Base-by-base conservation (phyloP, 2,329 filamentous ascomycete species). In the Fusarium fracticaudum region DNA sequence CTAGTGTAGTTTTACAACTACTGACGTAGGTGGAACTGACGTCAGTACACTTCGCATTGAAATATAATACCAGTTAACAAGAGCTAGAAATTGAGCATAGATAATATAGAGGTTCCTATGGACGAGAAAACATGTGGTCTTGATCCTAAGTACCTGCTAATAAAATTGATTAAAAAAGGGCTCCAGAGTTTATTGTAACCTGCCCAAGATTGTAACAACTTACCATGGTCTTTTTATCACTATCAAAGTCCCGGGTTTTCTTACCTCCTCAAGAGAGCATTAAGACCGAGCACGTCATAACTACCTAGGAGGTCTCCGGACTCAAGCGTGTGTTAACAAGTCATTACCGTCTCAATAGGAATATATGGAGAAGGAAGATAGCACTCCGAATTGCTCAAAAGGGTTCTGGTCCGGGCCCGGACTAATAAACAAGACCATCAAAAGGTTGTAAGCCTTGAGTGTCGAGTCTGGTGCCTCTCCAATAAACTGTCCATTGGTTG, bases 21-120 rank as follows among this genome's bases (percentile, higher is more conserved):
- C 71, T 73, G 71, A 74, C 62, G 71, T 73, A 72, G 62, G 54
- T 64, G 58, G 54, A 40, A 64, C 67, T 74, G 67, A 74, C 71
- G 71, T 73, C 62, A 73, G 67, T 33, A 66, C 26, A n/a, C 35
- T 4, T 31, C 12, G 8, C 6, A 67, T n/a, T 58, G 18, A 44
- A 33, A 17, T 35, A 45, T 13, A 26, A 41, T 33, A 31, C 24
- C 18, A 24, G 20, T 33, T 20, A 37, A 26, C 22, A 6, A 33
- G 41, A 35, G n/a, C 15, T 37, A 22, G 33, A 17, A 29, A n/a
- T 13, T 24, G 22, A 33, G 18, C 43, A 58, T 54, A 26, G 5
- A 17, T 11, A n/a, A n/a, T 8, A 31, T 9, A 33, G 44, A n/a
- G 48, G 17, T 14, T 17, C 22, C n/a, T 51, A 18, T 13, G n/a